Base-by-base conservation (phyloP, 768 basidiomycete genomes). In the Omphalotus guepiniiformis region DNA sequence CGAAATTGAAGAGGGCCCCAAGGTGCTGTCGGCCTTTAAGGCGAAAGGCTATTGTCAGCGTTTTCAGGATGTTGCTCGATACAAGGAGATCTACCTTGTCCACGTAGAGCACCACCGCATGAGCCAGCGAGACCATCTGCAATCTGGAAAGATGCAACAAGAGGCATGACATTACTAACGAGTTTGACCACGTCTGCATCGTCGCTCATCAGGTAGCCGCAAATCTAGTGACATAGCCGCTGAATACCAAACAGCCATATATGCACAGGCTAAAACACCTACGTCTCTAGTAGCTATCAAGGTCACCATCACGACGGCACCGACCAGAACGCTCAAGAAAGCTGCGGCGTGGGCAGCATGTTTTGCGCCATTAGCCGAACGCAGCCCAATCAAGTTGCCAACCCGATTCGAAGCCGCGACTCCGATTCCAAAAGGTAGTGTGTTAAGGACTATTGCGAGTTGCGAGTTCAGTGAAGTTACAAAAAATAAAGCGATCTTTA, bases 91-190 rank as follows among this genome's bases (percentile, higher is more conserved):
- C 69, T 76, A 61, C 92, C 92, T 58, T 85, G 76, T 3, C 89
- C 87, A 36, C 93, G 80, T 42, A 96, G 73, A 48, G 93, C 78
- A 5, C 91, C 91, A 5, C 74, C 74, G 49, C 86, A 62, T 66
- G 83, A 55, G 50, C 75, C 81, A 23, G 76, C 71, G 8, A 88
- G 65, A 15, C 85, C 90, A 61, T 96, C 93, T 30, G 89, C 83
- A 2, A 93, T 76, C 63, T 93, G 85, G 62, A 82, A 85, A 3
- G 84, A 74, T 11, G 83, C 82, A 8, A 94, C 84, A 19, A 86
- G 72, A 0, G 88, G 87, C 58, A 91, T 73, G 32, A 91, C 80
- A 22, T 70, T 66, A 2, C 82, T 78, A 25, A 90, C 85, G 15
- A 85, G 64, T 5, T 50, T 30, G 11, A 84, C 78, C 9, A 76